Percentiles rank a stretch among this genome's conserved stretches.
Evolutionary conservation across 306 rosid genomes (phyloP).

Genomic region (Abrus pulchellus): DNA sequence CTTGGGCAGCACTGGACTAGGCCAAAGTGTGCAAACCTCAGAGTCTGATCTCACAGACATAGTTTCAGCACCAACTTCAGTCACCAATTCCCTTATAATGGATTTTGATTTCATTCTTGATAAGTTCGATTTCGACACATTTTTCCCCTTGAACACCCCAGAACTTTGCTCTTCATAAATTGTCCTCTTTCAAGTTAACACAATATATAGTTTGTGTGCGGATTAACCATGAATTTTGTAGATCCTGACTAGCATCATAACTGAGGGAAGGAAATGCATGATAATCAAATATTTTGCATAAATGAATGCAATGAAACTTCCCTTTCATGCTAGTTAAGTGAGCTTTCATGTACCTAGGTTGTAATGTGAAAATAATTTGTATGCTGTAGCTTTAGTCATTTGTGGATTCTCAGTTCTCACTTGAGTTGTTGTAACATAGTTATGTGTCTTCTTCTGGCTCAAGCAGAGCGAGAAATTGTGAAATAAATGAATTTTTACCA

Average conservation of each 20-base stretch:
- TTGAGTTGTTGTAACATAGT: background rate
- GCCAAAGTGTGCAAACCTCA: conserved; percentile 59
- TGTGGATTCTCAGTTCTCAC: background rate
- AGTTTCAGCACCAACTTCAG: conserved; percentile 71
- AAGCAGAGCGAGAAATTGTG: conserved; percentile 4
- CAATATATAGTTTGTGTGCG: background rate
- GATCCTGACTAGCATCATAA: conserved; percentile 47
- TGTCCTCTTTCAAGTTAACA: conserved; percentile 2
- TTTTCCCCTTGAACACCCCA: conserved; percentile 51
- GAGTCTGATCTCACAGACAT: conserved; percentile 70
- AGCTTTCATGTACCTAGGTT: conserved; percentile 44
- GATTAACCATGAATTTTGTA: conserved; percentile 42
- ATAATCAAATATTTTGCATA: background rate
- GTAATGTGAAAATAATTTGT: conserved; percentile 41
- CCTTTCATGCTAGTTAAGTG: conserved; percentile 43
- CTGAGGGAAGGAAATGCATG: conserved; percentile 16
- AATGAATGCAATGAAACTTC: conserved; percentile 30
- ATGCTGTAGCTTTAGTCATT: conserved; percentile 34
- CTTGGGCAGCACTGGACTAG: conserved; percentile 47
- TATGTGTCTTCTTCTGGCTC: conserved; percentile 15
- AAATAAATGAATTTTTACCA: conserved; percentile 25
- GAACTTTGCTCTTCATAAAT: conserved; percentile 49
- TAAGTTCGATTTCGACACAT: conserved; percentile 56
- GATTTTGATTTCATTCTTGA: conserved; percentile 59
- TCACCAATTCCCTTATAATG: conserved; percentile 65